Evolutionary conservation across 148 eudicot genomes (phyloP), one percentile per base, ranked within the genome.

Genomic region (Simmondsia chinensis): DNA sequence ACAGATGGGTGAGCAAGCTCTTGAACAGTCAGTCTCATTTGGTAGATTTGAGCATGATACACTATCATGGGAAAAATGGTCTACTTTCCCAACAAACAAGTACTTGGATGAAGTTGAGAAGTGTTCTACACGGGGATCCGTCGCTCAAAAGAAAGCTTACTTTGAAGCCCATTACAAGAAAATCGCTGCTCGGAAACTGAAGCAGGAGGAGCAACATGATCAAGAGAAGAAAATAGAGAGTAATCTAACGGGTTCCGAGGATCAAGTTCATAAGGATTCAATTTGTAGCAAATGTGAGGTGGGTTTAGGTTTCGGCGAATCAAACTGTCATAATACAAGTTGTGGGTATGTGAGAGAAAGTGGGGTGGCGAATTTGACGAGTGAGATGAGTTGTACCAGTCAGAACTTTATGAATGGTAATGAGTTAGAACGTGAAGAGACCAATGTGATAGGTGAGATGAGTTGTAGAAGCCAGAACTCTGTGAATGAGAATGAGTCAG

Each of bases 121-220:
- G 43, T 89, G 78, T 32, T 72, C 97, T 0, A 69, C 56, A 53
- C 91, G 87, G 0, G 97, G 97, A 3, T 89, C 97, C 1, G 97
- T 89, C 21, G 91, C 89, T 3, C 81, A 84, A 53, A 89, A 84
- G 65, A 89, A 89, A 46, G 97, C 94, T 10, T 89, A 77, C 43
- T 89, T 89, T 41, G 97, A 89, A 79, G 97, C 97, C 18, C 93
- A 84, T 71, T 89, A 77, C 72, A 89, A 77, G 66, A 74, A 46
- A 54, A 79, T 82, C 51, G 99, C 95, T 30, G 95, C 89, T 53
- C 68, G 67, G 48, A 80, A 78, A 68, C 69, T 71, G 17, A n/a
- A n/a, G n/a, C n/a, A n/a, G n/a, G n/a, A n/a, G n/a, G 82, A 77
- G 48, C 68, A 70, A 22, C 10, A 66, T 46, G 86, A 77, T 35